phyloP scores from a whole-genome alignment of 2,329 filamentous ascomycete genomes.

The Aureobasidium sp. region DNA sequence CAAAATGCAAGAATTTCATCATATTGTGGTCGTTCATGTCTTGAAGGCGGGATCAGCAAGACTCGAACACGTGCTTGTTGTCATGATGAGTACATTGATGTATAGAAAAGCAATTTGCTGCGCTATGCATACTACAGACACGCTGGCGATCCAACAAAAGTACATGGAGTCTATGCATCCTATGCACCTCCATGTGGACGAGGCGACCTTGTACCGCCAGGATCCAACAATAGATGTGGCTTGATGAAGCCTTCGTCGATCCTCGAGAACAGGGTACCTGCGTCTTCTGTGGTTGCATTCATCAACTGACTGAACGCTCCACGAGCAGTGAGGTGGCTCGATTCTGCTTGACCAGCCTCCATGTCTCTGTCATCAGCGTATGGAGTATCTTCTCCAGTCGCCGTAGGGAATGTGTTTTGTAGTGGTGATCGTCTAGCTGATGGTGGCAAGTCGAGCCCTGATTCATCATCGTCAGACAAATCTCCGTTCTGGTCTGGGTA shows the following conservation, averaged over 20 bases:
- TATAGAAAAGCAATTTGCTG: neutral
- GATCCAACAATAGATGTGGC: constrained; percentile 78
- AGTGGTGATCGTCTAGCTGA: constrained; percentile 43
- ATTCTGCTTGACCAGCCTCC: constrained; percentile 19
- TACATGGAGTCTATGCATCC: neutral
- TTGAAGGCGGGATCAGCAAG: too few relatives aligned
- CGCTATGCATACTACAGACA: neutral
- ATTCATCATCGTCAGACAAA: constrained; percentile 46
- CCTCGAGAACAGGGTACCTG: constrained; percentile 82
- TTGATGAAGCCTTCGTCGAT: constrained; percentile 96
- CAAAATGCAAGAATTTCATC: neutral
- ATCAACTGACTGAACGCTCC: constrained; percentile 76
- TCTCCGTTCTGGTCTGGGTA: constrained; percentile 34
- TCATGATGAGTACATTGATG: neutral
- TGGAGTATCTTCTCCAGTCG: constrained; percentile 15
- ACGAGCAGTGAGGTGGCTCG: constrained; percentile 54
- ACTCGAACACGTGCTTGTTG: neutral
- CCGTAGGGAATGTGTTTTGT: constrained; percentile 19
- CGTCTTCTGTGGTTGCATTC: constrained; percentile 71
- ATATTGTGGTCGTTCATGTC: neutral
- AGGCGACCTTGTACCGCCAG: constrained; percentile 22
- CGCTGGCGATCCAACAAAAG: neutral
- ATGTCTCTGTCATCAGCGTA: constrained; percentile 6
- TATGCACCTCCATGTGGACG: constrained; percentile 11
- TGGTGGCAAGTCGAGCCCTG: constrained; percentile 55